Conservation (phyloP, 345 rosid species). For the Eucalyptus grandis region DNA sequence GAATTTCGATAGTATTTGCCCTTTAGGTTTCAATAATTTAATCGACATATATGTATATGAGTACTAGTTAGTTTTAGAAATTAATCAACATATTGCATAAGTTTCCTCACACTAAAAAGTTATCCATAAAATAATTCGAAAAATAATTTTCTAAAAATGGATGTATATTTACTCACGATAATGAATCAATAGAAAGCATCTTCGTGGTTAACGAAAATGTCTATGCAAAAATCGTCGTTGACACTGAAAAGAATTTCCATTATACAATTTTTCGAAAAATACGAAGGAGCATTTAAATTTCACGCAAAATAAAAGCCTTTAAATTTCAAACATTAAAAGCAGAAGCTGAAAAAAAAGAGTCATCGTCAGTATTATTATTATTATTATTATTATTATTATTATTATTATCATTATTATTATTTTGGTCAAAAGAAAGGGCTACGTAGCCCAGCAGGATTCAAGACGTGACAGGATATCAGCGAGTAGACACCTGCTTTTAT, state of each 20-base stretch:
- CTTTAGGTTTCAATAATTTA: not conserved
- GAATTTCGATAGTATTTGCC: not conserved
- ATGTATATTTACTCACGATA: not conserved
- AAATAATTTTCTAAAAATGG: not conserved
- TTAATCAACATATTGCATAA: not conserved
- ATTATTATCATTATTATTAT: not conserved
- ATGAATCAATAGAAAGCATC: not conserved
- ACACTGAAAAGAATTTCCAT: not conserved
- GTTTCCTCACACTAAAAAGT: fast-evolving
- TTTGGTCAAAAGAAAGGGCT: not conserved
- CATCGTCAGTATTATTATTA: not conserved
- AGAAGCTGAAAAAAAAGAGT: not conserved
- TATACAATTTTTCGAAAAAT: not conserved
- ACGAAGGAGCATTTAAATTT: not conserved
- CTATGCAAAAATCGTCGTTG: fast-evolving
- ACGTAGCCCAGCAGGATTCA: not conserved
- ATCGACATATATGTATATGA: not conserved
- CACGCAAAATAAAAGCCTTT: not conserved
- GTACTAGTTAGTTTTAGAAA: not conserved
- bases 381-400: not conserved
- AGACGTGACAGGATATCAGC: not conserved
- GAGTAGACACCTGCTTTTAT: not conserved
- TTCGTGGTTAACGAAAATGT: not conserved
- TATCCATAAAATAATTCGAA: not conserved
- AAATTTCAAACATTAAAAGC: not conserved